phyloP scores from a whole-genome alignment of 2,329 filamentous ascomycete species.

The Didymella glomerata region DNA sequence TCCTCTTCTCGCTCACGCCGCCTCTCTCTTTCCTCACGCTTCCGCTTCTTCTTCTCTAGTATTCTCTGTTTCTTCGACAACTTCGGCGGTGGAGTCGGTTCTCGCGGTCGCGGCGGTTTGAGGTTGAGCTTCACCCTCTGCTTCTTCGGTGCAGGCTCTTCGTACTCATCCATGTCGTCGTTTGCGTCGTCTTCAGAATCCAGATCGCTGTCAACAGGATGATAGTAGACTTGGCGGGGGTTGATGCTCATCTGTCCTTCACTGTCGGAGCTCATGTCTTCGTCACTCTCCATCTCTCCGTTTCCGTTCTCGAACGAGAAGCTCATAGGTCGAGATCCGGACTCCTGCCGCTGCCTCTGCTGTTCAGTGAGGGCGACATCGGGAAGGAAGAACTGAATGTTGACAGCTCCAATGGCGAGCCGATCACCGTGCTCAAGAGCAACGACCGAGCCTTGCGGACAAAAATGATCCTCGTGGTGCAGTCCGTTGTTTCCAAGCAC shows the following conservation, averaged over 20 bases:
- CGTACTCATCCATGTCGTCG: slow-evolving; percentile 50
- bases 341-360: slow-evolving; percentile 59
- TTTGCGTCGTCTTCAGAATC: slow-evolving; percentile 41
- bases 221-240: slow-evolving; percentile 45
- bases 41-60: slow-evolving; percentile 37
- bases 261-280: slow-evolving; percentile 46
- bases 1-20: slow-evolving; percentile 27
- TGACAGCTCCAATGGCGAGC: slow-evolving; percentile 76
- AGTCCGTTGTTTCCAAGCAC: slow-evolving; percentile 72
- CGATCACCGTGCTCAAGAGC: slow-evolving; percentile 69
- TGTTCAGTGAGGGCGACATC: slow-evolving; percentile 59
- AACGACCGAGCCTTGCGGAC: slow-evolving; percentile 27
- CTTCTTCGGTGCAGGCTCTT: slow-evolving; percentile 49
- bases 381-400: slow-evolving; percentile 74
- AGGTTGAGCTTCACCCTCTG: slow-evolving; percentile 45
- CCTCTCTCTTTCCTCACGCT: slow-evolving; percentile 20
- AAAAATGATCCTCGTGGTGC: slow-evolving; percentile 51
- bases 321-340: slow-evolving; percentile 69
- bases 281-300: slow-evolving; percentile 63
- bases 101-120: slow-evolving; percentile 29
- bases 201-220: slow-evolving; percentile 36
- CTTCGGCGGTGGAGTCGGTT: slow-evolving; percentile 24
- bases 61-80: slow-evolving; percentile 37
- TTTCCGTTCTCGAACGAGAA: slow-evolving; percentile 74
- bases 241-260: slow-evolving; percentile 46